phyloP scores from a whole-genome alignment of 495 filamentous ascomycete genomes.

The Amniculicola lignicola region DNA sequence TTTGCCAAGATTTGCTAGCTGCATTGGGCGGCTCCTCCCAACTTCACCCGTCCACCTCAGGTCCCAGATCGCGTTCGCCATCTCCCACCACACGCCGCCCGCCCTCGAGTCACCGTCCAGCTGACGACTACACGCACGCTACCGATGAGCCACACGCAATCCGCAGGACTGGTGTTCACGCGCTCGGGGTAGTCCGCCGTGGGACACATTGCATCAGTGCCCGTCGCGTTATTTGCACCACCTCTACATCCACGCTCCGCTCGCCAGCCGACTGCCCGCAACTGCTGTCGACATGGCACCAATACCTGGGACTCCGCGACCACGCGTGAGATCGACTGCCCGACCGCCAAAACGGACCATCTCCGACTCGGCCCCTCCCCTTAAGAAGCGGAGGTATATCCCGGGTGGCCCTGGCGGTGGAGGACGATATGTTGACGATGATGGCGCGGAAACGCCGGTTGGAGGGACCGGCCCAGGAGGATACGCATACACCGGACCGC shows the following conservation, averaged over 20 bases:
- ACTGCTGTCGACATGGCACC: conserved; percentile 23
- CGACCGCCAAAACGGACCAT: conserved; percentile 12
- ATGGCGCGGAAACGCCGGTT: conserved; percentile 43
- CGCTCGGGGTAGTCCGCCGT: conserved; percentile 11
- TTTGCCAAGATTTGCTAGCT: too few relatives aligned
- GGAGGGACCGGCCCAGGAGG: conserved; percentile 48
- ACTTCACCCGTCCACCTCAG: neutral
- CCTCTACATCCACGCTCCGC: conserved; percentile 5
- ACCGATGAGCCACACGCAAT: neutral
- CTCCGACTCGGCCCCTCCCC: conserved; percentile 28
- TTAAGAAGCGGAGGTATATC: conserved; percentile 42
- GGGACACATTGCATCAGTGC: conserved; percentile 15
- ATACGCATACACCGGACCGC: conserved; percentile 46
- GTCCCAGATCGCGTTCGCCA: neutral
- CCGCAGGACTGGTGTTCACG: conserved; percentile 3
- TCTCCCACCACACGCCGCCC: neutral
- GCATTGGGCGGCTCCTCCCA: too few relatives aligned
- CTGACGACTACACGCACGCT: neutral
- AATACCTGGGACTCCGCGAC: conserved; percentile 23
- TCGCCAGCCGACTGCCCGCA: neutral
- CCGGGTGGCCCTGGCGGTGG: conserved; percentile 44
- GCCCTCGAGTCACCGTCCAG: neutral
- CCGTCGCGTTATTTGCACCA: conserved; percentile 17
- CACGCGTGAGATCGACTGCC: conserved; percentile 24
- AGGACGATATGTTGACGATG: conserved; percentile 42